phyloP scores from a whole-genome alignment of 306 rosid species.

The Cucumis sativus region Cucumber_9930_V3 NC_026660.2:27699001-27699500 shows the following conservation, averaged over 20 bases:
- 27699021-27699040: neutral
- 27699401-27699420: neutral
- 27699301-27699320: neutral
- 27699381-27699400: neutral
- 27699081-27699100: too few relatives aligned
- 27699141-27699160: neutral
- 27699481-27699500: neutral
- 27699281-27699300: neutral
- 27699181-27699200: neutral
- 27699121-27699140: neutral
- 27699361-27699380: neutral
- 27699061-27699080: neutral
- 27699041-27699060: neutral
- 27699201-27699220: slow-evolving; percentile 1
- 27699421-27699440: neutral
- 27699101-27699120: neutral
- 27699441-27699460: neutral
- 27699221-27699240: neutral
- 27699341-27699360: neutral
- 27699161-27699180: neutral
- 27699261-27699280: neutral
- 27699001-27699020: neutral
- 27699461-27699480: slow-evolving; percentile 1
- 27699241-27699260: slow-evolving; percentile 1
- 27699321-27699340: neutral